These are phyloP conservation scores for Lepidium africanum DNA, from an alignment of 345 rosid species.

Conservation along the genomic window DNA sequence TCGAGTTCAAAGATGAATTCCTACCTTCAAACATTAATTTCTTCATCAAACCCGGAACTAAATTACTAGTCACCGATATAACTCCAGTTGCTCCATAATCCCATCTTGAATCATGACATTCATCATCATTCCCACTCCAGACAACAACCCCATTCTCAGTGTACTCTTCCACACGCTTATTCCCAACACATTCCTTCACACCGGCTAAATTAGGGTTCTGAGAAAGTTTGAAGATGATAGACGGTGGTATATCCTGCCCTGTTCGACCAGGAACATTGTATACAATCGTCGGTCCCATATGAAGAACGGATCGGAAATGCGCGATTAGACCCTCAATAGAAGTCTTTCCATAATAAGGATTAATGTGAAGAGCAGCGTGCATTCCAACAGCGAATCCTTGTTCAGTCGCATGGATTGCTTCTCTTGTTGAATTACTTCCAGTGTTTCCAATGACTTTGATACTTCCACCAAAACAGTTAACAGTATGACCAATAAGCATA, in stretches of 20 bases:
- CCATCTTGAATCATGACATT: constrained; percentile 92
- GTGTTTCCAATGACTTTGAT: constrained; percentile 86
- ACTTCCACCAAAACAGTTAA: constrained; percentile 68
- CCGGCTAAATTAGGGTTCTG: constrained; percentile 63
- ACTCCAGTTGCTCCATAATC: constrained; percentile 69
- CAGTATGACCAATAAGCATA: constrained; percentile 89
- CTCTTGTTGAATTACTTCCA: constrained; percentile 87
- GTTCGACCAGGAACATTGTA: constrained; percentile 86
- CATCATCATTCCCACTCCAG: constrained; percentile 86
- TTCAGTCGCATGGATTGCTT: constrained; percentile 86
- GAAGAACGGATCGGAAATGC: constrained; percentile 65
- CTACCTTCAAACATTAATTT: constrained; percentile 58
- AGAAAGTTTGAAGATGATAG: constrained; percentile 46
- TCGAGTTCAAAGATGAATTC: constrained; percentile 44
- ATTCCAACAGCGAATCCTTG: constrained; percentile 96
- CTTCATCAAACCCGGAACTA: constrained; percentile 67
- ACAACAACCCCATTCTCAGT: constrained; percentile 61
- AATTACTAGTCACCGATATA: constrained; percentile 73
- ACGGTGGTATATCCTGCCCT: constrained; percentile 77
- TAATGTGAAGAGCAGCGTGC: constrained; percentile 93
- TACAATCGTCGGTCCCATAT: constrained; percentile 80
- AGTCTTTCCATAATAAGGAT: constrained; percentile 94
- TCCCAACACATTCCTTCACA: constrained; percentile 74
- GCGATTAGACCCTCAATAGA: constrained; percentile 59
- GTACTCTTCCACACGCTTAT: constrained; percentile 55